Evolutionary conservation across 768 basidiomycete species (phyloP).

Genomic region (Leccinum imitatum): DNA sequence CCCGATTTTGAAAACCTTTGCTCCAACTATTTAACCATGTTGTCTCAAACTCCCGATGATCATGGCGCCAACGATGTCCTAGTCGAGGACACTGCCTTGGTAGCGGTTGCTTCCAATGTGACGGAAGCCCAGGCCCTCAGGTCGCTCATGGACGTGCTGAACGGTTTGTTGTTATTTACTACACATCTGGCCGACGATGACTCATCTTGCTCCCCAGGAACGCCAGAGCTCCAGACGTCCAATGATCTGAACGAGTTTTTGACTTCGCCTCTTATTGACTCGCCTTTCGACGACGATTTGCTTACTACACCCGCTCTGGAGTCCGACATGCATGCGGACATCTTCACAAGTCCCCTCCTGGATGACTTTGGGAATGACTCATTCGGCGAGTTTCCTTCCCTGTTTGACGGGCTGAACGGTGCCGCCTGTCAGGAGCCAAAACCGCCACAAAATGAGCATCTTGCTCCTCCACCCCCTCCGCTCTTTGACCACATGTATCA

Average conservation of each 20-base stretch:
- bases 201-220: constrained; percentile 18
- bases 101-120: constrained; percentile 20
- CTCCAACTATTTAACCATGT: constrained; percentile 69
- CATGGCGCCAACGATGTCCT: constrained; percentile 35
- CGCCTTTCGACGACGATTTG: constrained; percentile 46
- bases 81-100: constrained; percentile 26
- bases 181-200: fast-evolving
- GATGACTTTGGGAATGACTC: constrained; percentile 34
- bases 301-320: constrained; percentile 44
- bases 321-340: constrained; percentile 35
- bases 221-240: constrained; percentile 39
- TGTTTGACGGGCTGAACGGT: constrained; percentile 29
- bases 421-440: constrained; percentile 19
- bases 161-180: constrained; percentile 29
- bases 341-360: constrained; percentile 44
- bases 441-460: constrained; percentile 9
- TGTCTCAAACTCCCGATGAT: constrained; percentile 49
- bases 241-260: constrained; percentile 43
- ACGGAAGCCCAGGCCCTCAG: constrained; percentile 34
- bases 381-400: constrained; percentile 32
- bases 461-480: constrained; percentile 16
- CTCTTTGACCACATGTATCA: constrained; percentile 41
- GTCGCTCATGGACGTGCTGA: constrained; percentile 40
- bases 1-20: constrained; percentile 48
- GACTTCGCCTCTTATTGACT: constrained; percentile 48